These are phyloP conservation scores for Umbelopsis ramanniana DNA, from an alignment of 192 early-diverging fungal species.

Conservation along the genomic window DNA sequence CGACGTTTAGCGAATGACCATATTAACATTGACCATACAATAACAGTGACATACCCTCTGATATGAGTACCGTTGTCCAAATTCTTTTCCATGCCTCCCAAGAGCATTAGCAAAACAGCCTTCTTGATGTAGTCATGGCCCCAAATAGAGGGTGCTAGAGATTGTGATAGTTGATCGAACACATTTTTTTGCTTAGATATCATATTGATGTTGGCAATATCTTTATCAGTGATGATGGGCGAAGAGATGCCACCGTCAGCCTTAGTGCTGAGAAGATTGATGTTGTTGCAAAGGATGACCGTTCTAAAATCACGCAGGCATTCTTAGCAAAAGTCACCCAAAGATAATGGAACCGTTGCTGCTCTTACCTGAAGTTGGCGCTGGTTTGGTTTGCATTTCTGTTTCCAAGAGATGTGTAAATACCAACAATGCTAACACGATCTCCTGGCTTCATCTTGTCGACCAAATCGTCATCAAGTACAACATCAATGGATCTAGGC, in stretches of 20 bases:
- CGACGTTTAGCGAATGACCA: background rate
- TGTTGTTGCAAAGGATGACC: conserved; percentile 85
- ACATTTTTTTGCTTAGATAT: conserved; percentile 70
- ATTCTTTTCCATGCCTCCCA: conserved; percentile 95
- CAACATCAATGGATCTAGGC: conserved; percentile 91
- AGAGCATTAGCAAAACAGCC: conserved; percentile 85
- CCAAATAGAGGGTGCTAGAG: conserved; percentile 87
- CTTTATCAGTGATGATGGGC: conserved; percentile 76
- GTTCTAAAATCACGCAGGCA: conserved; percentile 57
- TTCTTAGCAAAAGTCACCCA: no score
- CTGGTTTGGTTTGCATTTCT: conserved; percentile 72
- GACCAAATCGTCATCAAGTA: conserved; percentile 95
- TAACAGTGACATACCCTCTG: conserved; percentile 64
- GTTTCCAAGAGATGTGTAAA: conserved; percentile 88
- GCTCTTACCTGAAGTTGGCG: conserved; percentile 84
- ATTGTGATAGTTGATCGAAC: conserved; percentile 83
- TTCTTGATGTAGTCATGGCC: conserved; percentile 97
- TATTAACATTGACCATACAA: background rate
- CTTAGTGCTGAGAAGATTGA: conserved; percentile 72
- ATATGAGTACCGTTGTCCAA: conserved; percentile 94
- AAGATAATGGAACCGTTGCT: no score
- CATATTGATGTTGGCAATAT: conserved; percentile 85
- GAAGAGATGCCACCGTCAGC: conserved; percentile 76
- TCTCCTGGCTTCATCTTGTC: conserved; percentile 97
- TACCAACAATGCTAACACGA: conserved; percentile 91